Evolutionary conservation across 108 stramenopile genomes (phyloP).

Genomic region (Fragilariopsis cylindrus): DNA sequence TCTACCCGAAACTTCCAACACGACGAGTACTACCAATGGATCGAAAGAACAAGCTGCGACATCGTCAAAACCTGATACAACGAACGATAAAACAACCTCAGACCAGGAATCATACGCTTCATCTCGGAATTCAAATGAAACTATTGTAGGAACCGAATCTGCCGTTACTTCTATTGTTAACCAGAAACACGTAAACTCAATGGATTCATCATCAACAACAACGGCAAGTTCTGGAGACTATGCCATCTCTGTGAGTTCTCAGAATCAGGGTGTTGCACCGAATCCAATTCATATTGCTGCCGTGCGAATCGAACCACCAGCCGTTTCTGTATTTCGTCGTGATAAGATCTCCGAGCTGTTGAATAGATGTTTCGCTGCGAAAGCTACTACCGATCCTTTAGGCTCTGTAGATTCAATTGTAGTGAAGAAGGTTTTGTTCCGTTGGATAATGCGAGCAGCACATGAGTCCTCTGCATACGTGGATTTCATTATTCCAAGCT

Average conservation of each 20-base stretch:
- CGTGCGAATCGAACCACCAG: constrained; percentile 38
- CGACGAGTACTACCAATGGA: background rate
- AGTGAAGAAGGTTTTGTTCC: constrained; percentile 67
- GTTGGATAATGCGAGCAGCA: constrained; percentile 85
- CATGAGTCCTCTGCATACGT: constrained; percentile 62
- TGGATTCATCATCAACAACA: background rate
- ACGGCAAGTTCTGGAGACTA: background rate
- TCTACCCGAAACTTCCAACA: background rate
- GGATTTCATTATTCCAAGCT: constrained; percentile 85
- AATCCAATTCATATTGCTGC: constrained; percentile 1
- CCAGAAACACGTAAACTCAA: constrained; percentile 1
- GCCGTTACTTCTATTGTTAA: background rate
- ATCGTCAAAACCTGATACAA: background rate
- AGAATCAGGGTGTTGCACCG: background rate
- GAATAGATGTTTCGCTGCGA: constrained; percentile 52
- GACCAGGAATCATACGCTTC: background rate
- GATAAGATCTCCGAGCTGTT: constrained; percentile 74
- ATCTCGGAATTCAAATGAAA: background rate
- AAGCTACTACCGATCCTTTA: constrained; percentile 46
- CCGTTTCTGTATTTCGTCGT: constrained; percentile 66
- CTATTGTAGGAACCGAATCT: background rate
- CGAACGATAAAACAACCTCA: background rate
- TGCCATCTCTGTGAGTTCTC: background rate
- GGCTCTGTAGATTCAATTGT: constrained; percentile 50
- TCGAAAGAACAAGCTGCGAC: constrained; percentile 14